Base-by-base conservation (phyloP, 169 alveolate species). In the Cryptosporidium parvum region DNA sequence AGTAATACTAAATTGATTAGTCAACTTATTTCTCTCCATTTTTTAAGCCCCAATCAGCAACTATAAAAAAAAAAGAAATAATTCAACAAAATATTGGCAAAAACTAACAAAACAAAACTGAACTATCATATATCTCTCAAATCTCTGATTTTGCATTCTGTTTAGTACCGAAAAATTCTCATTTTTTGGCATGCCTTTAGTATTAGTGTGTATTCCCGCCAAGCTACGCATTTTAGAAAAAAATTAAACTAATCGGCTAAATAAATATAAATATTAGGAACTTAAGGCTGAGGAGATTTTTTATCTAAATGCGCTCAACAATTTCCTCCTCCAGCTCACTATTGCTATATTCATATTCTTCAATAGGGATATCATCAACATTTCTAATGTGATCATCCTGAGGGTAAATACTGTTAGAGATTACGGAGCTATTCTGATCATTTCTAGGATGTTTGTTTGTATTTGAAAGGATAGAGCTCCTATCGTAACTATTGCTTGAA, bases 271-370 rank as follows among this genome's bases (percentile, higher is more conserved):
- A 65, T 65, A 35, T 33, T 33, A 9, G 16, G 48, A 29, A 35
- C 52, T 21, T 33, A 35, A 10, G 9, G 14, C 16, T 33, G 26
- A n/a, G 72, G 26, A 14, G 18, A 35, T 29, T 18, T 33, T 37
- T 8, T n/a, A 62, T 9, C 37, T 48, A 80, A n/a, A 80, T 73
- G 62, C 67, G 48, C 21, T 80, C 89, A 44, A 65, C 18, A 44
- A 80, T 59, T 42, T 80, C 89, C 42, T 80, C 89, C 52, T 80
- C 89, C 44, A 80, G 44, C 12, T 80, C 75, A 26, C 89, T 80
- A 62, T 80, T 35, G 39, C 89, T 80, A 80, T 80, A 80, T 35
- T 33, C 68, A 44, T 80, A 80, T 29, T 80, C 75, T 44, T 80
- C 89, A 35, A 80, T 80, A 8, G 56, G 80, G 26, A 65, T 65